These are phyloP conservation scores for Myxozyma mucilagina DNA, from an alignment of 805 yeast species.

Conservation along the genomic window DNA sequence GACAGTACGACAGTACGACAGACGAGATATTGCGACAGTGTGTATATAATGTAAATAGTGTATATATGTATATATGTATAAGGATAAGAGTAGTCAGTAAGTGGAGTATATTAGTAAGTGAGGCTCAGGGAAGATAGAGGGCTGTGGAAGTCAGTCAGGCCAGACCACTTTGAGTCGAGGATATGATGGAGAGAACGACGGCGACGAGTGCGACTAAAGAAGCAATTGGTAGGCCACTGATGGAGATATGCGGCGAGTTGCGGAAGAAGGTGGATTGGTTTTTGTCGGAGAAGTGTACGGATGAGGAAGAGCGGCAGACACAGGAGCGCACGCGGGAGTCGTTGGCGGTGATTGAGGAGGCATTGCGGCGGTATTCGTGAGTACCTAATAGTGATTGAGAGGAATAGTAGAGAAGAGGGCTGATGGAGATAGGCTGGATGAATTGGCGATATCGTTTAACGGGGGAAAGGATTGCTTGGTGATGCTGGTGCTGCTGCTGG, in stretches of 20 bases:
- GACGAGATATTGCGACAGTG: too few relatives aligned
- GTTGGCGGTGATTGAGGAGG: slow-evolving; percentile 36
- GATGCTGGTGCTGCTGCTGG: slow-evolving; percentile 71
- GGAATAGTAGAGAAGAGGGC: neutral
- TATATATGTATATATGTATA: too few relatives aligned
- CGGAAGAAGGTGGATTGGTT: slow-evolving; percentile 24
- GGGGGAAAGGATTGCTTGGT: slow-evolving; percentile 98
- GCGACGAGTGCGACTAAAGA: too few relatives aligned
- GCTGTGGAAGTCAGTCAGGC: too few relatives aligned
- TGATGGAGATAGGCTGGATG: slow-evolving; percentile 38
- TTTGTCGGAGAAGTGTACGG: slow-evolving; percentile 5
- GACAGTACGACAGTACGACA: neutral
- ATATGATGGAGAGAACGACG: too few relatives aligned
- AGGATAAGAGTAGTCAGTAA: too few relatives aligned
- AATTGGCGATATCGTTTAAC: slow-evolving; percentile 80
- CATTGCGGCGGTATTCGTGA: slow-evolving; percentile 34
- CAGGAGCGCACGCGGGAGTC: slow-evolving; percentile 35
- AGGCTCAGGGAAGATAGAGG: too few relatives aligned
- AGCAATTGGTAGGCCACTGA: slow-evolving; percentile 4
- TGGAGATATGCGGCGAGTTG: slow-evolving; percentile 23
- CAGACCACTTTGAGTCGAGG: too few relatives aligned
- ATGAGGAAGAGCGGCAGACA: slow-evolving; percentile 23
- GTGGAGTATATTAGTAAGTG: too few relatives aligned
- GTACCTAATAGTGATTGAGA: neutral
- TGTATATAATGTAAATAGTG: neutral